Conservation (phyloP, 2,329 filamentous ascomycete genomes). For the Cryphonectria naterciae region DNA sequence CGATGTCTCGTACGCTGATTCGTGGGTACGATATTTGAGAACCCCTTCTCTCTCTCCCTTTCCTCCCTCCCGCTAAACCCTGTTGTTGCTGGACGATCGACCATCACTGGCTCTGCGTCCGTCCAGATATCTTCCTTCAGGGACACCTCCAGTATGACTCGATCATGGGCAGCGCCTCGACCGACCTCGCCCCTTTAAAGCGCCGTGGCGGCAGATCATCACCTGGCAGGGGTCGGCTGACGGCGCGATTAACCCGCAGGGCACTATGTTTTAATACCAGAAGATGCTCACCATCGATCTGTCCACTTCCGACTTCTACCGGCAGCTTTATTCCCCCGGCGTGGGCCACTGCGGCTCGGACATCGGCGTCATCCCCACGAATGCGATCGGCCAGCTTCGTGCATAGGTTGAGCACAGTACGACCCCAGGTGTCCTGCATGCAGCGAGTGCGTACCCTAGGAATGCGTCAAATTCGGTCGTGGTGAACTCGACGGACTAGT, state of each 20-base stretch:
- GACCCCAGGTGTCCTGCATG: background rate
- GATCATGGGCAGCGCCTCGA: slow-evolving; percentile 18
- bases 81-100: background rate
- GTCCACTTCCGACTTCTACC: background rate
- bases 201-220: slow-evolving; percentile 12
- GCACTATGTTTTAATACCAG: slow-evolving; percentile 15
- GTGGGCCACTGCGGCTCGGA: slow-evolving; percentile 6
- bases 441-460: slow-evolving; percentile 2
- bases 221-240: slow-evolving; percentile 20
- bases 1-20: slow-evolving; percentile 11
- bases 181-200: slow-evolving; percentile 19
- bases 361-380: background rate
- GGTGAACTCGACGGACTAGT: background rate
- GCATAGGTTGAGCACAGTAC: slow-evolving; percentile 14
- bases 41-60: background rate
- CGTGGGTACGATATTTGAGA: background rate
- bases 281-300: slow-evolving; percentile 6
- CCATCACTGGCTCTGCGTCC: background rate
- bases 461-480: slow-evolving; percentile 4
- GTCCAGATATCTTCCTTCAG: slow-evolving; percentile 4
- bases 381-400: slow-evolving; percentile 5
- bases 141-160: slow-evolving; percentile 9
- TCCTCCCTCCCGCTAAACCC: too few species aligned
- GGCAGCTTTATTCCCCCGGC: slow-evolving; percentile 7
- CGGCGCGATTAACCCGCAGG: slow-evolving; percentile 7